Conservation (phyloP, 129 eudicot genomes). For the Oenanthe sinensis region DNA sequence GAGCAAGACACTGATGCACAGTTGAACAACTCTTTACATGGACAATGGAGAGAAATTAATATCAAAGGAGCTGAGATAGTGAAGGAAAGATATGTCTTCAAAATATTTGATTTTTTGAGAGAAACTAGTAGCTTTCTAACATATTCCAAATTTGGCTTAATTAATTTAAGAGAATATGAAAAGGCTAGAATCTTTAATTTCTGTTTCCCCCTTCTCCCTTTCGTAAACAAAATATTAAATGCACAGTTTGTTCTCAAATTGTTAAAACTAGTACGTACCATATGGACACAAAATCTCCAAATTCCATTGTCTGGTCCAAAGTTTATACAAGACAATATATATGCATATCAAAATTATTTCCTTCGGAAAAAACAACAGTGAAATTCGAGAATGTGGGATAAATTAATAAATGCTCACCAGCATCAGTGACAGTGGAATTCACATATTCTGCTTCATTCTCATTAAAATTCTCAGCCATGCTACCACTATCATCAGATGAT, state of each 20-base stretch:
- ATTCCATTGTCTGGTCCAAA: neutral
- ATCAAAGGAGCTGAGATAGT: neutral
- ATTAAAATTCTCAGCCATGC: constrained; percentile 70
- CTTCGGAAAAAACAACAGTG: constrained; percentile 1
- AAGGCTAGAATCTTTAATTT: neutral
- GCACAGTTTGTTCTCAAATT: neutral
- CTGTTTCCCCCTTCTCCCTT: neutral
- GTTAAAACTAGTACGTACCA: neutral
- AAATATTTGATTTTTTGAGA: neutral
- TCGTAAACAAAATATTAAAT: neutral
- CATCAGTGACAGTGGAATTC: constrained; percentile 78
- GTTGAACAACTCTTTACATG: neutral
- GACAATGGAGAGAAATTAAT: neutral
- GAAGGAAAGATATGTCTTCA: neutral
- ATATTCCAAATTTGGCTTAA: neutral
- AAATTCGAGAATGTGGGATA: neutral
- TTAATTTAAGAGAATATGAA: neutral
- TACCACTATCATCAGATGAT: constrained; percentile 78
- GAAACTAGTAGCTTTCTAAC: neutral
- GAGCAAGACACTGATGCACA: neutral
- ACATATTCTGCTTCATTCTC: constrained; percentile 86
- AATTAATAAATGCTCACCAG: constrained; percentile 42
- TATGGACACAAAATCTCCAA: neutral
- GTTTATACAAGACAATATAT: neutral
- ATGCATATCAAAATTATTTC: neutral